Conservation (phyloP, 1,284 basidiomycete genomes). For the Pascua guehoae region DNA sequence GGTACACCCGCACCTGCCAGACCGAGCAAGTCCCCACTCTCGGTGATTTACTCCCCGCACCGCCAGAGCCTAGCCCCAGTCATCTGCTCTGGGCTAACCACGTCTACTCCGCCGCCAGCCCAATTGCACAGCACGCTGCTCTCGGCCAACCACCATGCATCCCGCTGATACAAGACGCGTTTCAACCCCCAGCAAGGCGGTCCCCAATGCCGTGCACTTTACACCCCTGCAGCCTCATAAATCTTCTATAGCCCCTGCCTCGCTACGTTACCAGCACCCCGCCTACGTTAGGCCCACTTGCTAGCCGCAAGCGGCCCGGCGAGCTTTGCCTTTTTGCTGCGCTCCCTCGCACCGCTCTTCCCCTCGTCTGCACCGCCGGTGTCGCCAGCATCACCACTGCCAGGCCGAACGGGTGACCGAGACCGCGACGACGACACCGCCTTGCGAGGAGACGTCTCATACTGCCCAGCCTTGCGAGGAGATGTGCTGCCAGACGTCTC, state of each 20-base stretch:
- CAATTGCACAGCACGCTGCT: neutral
- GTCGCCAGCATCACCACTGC: no score
- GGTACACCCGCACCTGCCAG: no score
- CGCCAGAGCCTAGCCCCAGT: no score
- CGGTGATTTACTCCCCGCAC: no score
- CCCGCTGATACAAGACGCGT: neutral
- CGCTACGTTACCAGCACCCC: neutral
- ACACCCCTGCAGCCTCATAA: neutral
- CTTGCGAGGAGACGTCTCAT: slow-evolving; percentile 1
- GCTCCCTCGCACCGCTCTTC: no score
- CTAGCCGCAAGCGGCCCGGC: slow-evolving; percentile 15
- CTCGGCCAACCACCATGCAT: neutral
- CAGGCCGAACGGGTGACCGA: no score
- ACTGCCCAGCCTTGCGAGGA: neutral
- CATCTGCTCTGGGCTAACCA: no score
- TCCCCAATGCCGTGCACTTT: neutral
- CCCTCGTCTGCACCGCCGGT: no score
- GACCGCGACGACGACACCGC: no score
- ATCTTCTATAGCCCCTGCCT: neutral
- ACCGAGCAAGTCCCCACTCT: no score
- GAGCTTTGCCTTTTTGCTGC: slow-evolving; percentile 3
- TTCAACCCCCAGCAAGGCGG: neutral
- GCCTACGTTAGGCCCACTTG: slow-evolving; percentile 14
- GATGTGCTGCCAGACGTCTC: neutral
- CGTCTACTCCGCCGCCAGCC: no score